Percentiles rank a stretch among this genome's conserved stretches.
phyloP scores from a whole-genome alignment of 2,329 filamentous ascomycete species.

The Colletotrichum sp. region DNA sequence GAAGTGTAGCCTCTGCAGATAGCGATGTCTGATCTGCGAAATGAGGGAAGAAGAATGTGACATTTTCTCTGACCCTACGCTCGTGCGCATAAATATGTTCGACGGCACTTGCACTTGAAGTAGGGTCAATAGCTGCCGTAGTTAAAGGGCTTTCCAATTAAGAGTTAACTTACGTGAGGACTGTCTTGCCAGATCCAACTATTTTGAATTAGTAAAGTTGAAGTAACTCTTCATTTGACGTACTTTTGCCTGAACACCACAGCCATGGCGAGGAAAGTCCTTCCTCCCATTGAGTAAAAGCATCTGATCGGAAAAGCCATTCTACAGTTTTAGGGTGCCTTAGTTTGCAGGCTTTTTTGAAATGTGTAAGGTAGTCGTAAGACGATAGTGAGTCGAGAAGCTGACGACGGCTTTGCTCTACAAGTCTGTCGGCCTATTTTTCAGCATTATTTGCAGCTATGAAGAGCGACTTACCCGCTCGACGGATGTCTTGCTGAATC shows the following conservation, averaged over 20 bases:
- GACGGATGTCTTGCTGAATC: background rate
- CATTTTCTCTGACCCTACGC: background rate
- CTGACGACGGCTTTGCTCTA: background rate
- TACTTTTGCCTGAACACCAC: background rate
- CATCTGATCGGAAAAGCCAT: background rate
- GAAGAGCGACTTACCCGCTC: background rate
- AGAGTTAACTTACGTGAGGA: background rate
- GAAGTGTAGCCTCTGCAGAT: background rate
- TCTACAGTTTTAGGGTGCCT: background rate
- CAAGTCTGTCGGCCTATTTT: background rate
- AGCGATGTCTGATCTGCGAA: background rate
- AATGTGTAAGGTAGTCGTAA: background rate
- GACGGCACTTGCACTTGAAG: background rate
- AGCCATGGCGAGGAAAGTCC: background rate
- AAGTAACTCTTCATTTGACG: background rate
- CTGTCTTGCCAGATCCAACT: background rate
- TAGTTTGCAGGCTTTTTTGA: background rate
- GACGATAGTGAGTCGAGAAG: background rate
- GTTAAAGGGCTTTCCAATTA: background rate
- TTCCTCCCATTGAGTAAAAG: background rate
- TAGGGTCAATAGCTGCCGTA: background rate
- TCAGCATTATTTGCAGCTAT: accelerated
- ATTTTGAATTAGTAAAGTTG: background rate
- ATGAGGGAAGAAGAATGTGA: background rate
- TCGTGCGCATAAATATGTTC: background rate